Evolutionary conservation across 306 rosid species (phyloP).

Genomic region (Alnus rubra): DNA sequence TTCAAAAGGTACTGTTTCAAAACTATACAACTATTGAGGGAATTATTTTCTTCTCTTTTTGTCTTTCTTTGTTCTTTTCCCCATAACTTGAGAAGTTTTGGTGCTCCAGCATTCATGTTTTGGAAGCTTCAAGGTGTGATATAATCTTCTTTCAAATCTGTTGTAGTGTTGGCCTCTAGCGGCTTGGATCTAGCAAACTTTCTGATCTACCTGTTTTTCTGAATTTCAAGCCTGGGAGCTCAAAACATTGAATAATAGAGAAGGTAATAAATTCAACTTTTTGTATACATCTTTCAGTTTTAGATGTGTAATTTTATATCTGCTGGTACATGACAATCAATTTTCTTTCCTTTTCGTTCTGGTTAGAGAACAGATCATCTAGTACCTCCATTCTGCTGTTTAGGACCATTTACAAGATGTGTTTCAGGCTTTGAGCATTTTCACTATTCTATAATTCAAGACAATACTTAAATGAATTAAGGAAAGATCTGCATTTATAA

Average conservation of each 20-base stretch:
- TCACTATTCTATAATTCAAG: not conserved
- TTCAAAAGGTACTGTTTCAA: not conserved
- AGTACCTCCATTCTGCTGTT: not conserved
- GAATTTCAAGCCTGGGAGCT: not conserved
- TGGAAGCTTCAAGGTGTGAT: not conserved
- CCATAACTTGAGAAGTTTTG: not conserved
- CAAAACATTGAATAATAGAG: not conserved
- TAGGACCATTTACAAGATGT: not conserved
- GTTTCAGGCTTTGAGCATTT: not conserved
- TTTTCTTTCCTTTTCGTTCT: not conserved
- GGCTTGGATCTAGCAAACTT: not conserved
- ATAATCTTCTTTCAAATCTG: not conserved
- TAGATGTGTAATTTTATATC: not conserved
- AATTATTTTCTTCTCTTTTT: slow-evolving; percentile 5
- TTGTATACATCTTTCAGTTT: not conserved
- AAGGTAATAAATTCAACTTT: not conserved
- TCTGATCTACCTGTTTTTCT: slow-evolving; percentile 3
- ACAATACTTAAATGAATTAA: not conserved
- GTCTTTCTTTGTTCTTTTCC: not conserved
- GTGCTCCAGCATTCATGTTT: not conserved
- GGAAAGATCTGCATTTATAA: not conserved
- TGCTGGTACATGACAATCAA: not conserved
- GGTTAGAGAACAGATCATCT: not conserved
- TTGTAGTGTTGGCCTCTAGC: not conserved
- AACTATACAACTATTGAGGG: not conserved